Evolutionary conservation across 2,329 filamentous ascomycete genomes (phyloP), one percentile per base, ranked within the genome.

Genomic region (Xylaria sp.): DNA sequence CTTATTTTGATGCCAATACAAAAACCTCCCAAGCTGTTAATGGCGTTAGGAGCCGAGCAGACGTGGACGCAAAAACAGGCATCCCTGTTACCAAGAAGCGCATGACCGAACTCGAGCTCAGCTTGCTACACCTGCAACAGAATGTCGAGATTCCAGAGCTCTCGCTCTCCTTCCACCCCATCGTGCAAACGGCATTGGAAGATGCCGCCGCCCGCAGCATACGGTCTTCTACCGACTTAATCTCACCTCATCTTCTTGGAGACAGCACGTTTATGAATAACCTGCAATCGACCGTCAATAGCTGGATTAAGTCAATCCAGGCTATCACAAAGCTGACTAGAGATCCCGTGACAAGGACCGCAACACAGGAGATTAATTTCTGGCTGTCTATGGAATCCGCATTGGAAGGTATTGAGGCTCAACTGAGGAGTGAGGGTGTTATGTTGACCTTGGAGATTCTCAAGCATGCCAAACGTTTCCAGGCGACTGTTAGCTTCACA

Each of bases 271-370:
- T 99, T 69, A 88, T 97, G 71, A 99, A 99, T 77, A 93, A 90
- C 69, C 82, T 99, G 37, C 95, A 98, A 75, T 90, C 91, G 52
- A 95, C 90, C 49, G 95, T 98, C 63, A 99, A 98, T 76, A 89
- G 90, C 65, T 99, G 95, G 95, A 99, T 99, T 79, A 96, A 96
- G 79, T 96, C 94, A 10, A 99, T 99, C 67, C 94, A 97, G 75
- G 90, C 90, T 48, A 96, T 97, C 69, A 99, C 95, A 38, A 96
- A 96, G 78, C 90, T 97, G 81, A 92, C 92, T 40, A 88, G 93
- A 72, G 95, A 99, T 70, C 88, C 92, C 0, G 81, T 82, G 4
- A 85, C 81, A 74, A 89, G 75, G 31, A 96, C 93, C 21, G 95
- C 95, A 31, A 94, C 92, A 58, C 95, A 98, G 76, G 95, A 99